These are phyloP conservation scores for Mitragyna speciosa DNA, from an alignment of 257 asterid genomes.

Conservation along the genomic window DNA sequence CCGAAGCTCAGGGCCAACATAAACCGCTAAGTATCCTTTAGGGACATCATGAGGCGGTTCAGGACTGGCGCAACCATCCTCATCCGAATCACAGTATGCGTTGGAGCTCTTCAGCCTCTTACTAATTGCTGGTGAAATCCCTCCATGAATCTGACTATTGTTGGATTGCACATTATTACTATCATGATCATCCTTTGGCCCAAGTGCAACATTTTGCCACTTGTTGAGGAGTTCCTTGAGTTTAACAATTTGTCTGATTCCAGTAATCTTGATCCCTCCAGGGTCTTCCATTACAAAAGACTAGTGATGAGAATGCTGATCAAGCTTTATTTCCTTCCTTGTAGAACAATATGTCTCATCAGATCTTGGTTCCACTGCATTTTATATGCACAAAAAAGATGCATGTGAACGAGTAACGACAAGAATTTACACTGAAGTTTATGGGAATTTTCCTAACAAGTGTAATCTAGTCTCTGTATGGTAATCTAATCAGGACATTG, in stretches of 20 bases:
- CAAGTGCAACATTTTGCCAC: constrained; percentile 63
- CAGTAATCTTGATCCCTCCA: constrained; percentile 56
- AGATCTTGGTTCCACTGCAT: constrained; percentile 50
- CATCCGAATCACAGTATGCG: constrained; percentile 35
- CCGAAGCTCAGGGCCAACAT: constrained; percentile 50
- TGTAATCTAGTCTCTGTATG: background rate
- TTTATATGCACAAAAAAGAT: background rate
- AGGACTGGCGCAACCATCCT: constrained; percentile 42
- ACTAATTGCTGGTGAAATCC: constrained; percentile 40
- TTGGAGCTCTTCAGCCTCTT: constrained; percentile 30
- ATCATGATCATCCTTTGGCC: constrained; percentile 29
- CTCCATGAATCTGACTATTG: constrained; percentile 11
- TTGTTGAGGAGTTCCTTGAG: constrained; percentile 60
- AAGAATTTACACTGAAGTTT: background rate
- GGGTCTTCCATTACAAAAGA: constrained; percentile 45
- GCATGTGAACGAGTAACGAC: constrained; percentile 9
- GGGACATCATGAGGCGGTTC: constrained; percentile 45
- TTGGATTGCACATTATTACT: background rate
- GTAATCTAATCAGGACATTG: background rate
- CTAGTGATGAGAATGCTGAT: constrained; percentile 15
- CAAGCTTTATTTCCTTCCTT: constrained; percentile 8
- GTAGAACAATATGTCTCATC: constrained; percentile 32
- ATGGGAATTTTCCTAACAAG: constrained; percentile 6
- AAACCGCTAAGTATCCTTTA: constrained; percentile 41
- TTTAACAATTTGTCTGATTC: constrained; percentile 72